Percentiles rank a stretch among this genome's conserved stretches.
These are phyloP conservation scores for Ceratobasidium sp. DNA, from an alignment of 1,284 basidiomycete species.

Conservation along the genomic window DNA sequence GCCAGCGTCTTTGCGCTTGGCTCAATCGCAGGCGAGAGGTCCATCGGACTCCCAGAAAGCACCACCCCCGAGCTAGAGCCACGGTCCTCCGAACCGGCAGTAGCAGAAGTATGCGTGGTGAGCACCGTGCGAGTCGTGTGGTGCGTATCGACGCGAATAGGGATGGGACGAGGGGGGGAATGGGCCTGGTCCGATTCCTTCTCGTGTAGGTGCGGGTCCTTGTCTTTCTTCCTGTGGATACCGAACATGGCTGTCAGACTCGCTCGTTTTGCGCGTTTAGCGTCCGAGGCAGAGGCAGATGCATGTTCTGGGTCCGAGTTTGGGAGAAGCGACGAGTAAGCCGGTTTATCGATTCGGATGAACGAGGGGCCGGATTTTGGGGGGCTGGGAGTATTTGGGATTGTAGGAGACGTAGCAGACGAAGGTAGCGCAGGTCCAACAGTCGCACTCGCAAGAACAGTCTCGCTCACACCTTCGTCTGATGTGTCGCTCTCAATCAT, in stretches of 20 bases:
- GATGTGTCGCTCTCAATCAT: slow-evolving; percentile 15
- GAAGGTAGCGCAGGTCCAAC: slow-evolving; percentile 7
- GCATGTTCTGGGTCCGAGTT: slow-evolving; percentile 7
- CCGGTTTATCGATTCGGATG: slow-evolving; percentile 14
- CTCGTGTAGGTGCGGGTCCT: slow-evolving; percentile 1
- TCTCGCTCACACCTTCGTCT: neutral
- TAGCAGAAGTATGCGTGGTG: slow-evolving; percentile 26
- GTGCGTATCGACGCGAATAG: slow-evolving; percentile 19
- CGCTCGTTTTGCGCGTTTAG: slow-evolving; percentile 16
- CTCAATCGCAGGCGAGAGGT: slow-evolving; percentile 15
- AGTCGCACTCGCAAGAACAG: neutral
- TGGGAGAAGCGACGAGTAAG: slow-evolving; percentile 11
- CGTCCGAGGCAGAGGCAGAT: neutral
- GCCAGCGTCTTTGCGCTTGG: slow-evolving; percentile 39
- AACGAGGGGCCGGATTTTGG: slow-evolving; percentile 13
- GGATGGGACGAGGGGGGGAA: neutral
- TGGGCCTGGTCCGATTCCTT: neutral
- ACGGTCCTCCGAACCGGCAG: slow-evolving; percentile 15
- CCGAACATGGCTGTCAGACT: slow-evolving; percentile 39
- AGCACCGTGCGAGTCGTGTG: slow-evolving; percentile 22
- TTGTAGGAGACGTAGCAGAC: neutral
- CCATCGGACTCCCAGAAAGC: slow-evolving; percentile 7
- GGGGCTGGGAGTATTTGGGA: neutral
- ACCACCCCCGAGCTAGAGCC: neutral
- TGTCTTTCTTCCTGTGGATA: slow-evolving; percentile 26